These are phyloP conservation scores for Euphorbia peplus DNA, from an alignment of 345 rosid species.

Conservation along the genomic window DNA sequence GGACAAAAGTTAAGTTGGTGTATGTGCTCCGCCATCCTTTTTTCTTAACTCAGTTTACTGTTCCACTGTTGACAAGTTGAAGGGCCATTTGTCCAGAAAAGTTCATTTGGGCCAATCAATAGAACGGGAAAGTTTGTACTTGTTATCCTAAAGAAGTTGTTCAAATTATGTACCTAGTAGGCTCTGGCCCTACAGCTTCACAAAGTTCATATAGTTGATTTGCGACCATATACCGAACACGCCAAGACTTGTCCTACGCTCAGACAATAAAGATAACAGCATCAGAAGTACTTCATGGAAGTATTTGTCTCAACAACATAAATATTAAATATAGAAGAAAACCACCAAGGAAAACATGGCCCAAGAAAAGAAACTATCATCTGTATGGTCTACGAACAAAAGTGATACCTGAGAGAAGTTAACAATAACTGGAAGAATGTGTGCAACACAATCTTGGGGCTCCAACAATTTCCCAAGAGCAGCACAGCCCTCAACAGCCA, in stretches of 20 bases:
- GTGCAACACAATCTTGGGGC: conserved; percentile 81
- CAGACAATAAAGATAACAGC: background rate
- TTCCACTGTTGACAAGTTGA: background rate
- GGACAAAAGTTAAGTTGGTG: background rate
- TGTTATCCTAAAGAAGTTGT: background rate
- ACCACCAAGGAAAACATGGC: background rate
- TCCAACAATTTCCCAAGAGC: conserved; percentile 95
- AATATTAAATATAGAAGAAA: background rate
- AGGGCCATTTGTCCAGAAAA: background rate
- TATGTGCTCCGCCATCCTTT: background rate
- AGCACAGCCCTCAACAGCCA: conserved; percentile 98
- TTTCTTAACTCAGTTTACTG: too few relatives aligned
- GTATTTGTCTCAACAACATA: background rate
- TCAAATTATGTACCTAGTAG: conserved; percentile 58
- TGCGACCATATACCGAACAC: conserved; percentile 96
- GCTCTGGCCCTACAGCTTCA: conserved; percentile 93
- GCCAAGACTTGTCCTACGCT: conserved; percentile 91
- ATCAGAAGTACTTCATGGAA: background rate
- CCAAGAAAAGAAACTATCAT: background rate
- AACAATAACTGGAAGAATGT: conserved; percentile 88
- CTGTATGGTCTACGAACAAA: background rate
- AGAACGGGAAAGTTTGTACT: background rate
- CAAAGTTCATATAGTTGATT: conserved; percentile 95
- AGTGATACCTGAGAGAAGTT: conserved; percentile 82
- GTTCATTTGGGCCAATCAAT: background rate